Evolutionary conservation across 140 eudicot species (phyloP).

Genomic region (Ambrosia hybrid): DNA sequence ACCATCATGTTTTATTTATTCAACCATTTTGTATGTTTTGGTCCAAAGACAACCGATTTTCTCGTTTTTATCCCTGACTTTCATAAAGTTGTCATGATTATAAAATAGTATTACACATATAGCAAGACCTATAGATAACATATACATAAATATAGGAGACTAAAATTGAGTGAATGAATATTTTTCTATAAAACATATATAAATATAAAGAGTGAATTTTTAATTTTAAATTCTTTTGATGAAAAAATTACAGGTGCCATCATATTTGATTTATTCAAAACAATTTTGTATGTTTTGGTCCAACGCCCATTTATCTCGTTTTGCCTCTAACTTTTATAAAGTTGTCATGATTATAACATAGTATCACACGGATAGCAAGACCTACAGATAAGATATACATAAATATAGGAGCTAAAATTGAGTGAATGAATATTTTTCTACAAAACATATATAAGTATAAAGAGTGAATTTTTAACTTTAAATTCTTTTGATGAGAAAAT

Average conservation of each 20-base stretch:
- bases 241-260: neutral
- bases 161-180: too few relatives aligned
- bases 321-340: neutral
- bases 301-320: neutral
- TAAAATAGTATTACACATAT: neutral
- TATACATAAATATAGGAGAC: too few relatives aligned
- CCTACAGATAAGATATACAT: too few relatives aligned
- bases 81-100: neutral
- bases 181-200: neutral
- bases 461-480: neutral
- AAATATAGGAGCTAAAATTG: too few relatives aligned
- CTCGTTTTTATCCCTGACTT: neutral
- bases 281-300: constrained; percentile 2
- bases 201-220: neutral
- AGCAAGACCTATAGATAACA: too few relatives aligned
- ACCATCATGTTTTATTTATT: neutral
- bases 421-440: too few relatives aligned
- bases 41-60: neutral
- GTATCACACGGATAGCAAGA: neutral
- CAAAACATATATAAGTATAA: neutral
- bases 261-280: neutral
- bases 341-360: neutral
- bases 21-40: neutral
- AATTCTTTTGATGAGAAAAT: neutral
- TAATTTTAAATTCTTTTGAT: neutral